Evolutionary conservation across 106 monocot species (phyloP), one percentile per base, ranked within the genome.

Genomic region (Chionographis japonica): DNA sequence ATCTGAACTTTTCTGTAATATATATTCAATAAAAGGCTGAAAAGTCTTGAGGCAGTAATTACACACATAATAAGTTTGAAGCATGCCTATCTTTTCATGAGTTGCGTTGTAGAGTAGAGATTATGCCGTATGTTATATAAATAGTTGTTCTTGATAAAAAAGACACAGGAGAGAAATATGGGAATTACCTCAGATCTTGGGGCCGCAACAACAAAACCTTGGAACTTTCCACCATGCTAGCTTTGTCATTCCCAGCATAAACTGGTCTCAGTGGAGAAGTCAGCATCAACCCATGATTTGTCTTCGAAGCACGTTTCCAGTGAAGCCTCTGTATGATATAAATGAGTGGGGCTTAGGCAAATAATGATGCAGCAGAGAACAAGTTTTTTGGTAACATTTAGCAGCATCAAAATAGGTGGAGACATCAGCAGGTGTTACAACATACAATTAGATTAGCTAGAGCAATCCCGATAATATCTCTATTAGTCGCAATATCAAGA

Each of bases 401-500:
- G 27, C 27, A 27, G 27, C 46, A 46, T 46, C 46, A 4, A 4
- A 65, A 8, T 10, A 65, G 18, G 14, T n/a, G 43, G 16, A 49
- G 42, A 20, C 14, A 49, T 50, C 7, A 50, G 9, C 17, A 65
- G 18, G 14, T 16, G 35, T 40, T 42, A 11, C 0, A 27, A 73
- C 89, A 71, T 85, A 85, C 89, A 77, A 82, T 89, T n/a, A 89
- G 64, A 27, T 27, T 83, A 71, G 89, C 89, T 17, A 89, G 65
- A 9, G 79, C 79, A 77, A 89, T 82, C 40, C 82, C 85, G 58
- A 89, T 89, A 54, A 89, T 82, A 68, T 89, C 89, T 63, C 85
- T 85, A 61, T 85, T 89, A 56, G 79, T 79, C 61, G 85, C 82
- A 71, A 82, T 59, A 60, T 89, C 82, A 68, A 85, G 89, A 12